phyloP scores from a whole-genome alignment of 306 rosid genomes.

The Geum urbanum region DNA sequence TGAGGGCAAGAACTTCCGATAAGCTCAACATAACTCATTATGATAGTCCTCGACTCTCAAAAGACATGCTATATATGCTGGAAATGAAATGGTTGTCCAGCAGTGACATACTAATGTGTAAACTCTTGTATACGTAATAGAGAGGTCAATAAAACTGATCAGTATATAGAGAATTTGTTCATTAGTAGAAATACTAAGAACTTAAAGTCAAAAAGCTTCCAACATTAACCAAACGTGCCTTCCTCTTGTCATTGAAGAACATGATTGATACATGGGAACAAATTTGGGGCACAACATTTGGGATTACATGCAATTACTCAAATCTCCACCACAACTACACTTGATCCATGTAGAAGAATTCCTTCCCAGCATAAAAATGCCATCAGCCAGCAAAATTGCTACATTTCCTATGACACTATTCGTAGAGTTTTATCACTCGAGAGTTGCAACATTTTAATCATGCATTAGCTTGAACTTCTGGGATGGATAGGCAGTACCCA shows the following conservation, averaged over 20 bases:
- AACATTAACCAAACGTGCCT: too few relatives aligned
- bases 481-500: conserved; percentile 2
- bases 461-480: neutral
- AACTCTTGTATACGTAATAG: too few relatives aligned
- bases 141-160: too few relatives aligned
- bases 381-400: neutral
- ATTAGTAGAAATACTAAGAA: too few relatives aligned
- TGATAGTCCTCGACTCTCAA: neutral
- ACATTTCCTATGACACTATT: neutral
- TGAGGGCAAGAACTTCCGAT: conserved; percentile 55
- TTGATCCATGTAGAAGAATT: neutral
- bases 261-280: neutral
- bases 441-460: neutral
- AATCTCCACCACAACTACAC: neutral
- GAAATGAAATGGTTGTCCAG: too few relatives aligned
- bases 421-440: neutral
- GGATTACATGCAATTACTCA: neutral
- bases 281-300: neutral
- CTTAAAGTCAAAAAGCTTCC: too few relatives aligned
- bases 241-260: neutral
- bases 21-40: neutral
- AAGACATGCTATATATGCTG: neutral
- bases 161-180: too few relatives aligned
- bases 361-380: neutral
- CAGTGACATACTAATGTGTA: too few relatives aligned